Evolutionary conservation across 176 grass and related monocot species (phyloP).

Genomic region (Saccharum spontaneum): DNA sequence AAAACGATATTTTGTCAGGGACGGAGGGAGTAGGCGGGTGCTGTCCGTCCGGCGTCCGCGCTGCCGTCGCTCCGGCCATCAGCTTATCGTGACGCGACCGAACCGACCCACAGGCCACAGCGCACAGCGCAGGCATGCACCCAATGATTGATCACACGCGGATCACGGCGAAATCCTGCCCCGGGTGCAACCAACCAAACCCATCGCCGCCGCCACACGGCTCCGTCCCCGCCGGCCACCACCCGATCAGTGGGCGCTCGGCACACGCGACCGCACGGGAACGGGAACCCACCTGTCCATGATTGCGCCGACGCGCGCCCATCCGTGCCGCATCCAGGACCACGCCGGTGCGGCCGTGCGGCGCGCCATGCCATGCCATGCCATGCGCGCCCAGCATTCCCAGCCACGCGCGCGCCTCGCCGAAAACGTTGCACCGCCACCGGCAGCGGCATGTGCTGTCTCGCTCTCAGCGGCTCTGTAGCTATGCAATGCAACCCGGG

Average conservation of each 20-base stretch:
- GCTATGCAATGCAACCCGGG: not conserved
- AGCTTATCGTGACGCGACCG: too few relatives aligned
- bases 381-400: not conserved
- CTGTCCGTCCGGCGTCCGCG: too few relatives aligned
- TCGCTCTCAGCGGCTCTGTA: constrained; percentile 13
- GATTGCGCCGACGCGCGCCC: not conserved
- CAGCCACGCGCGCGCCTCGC: too few relatives aligned
- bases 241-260: not conserved
- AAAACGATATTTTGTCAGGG: too few relatives aligned
- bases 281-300: not conserved
- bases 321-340: constrained; percentile 8
- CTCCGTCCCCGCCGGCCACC: not conserved
- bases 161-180: constrained; percentile 2
- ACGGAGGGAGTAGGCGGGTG: too few relatives aligned
- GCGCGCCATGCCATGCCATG: not conserved
- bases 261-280: not conserved
- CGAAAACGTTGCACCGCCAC: not conserved
- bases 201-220: constrained; percentile 18
- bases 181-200: not conserved
- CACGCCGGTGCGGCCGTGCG: not conserved
- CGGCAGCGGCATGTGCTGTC: not conserved
- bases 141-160: constrained; percentile 12
- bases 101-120: too few relatives aligned
- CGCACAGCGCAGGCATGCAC: not conserved
- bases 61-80: too few relatives aligned